These are phyloP conservation scores for Geotrichum bryndzae DNA, from an alignment of 1,139 yeast genomes.

Conservation along the genomic window DNA sequence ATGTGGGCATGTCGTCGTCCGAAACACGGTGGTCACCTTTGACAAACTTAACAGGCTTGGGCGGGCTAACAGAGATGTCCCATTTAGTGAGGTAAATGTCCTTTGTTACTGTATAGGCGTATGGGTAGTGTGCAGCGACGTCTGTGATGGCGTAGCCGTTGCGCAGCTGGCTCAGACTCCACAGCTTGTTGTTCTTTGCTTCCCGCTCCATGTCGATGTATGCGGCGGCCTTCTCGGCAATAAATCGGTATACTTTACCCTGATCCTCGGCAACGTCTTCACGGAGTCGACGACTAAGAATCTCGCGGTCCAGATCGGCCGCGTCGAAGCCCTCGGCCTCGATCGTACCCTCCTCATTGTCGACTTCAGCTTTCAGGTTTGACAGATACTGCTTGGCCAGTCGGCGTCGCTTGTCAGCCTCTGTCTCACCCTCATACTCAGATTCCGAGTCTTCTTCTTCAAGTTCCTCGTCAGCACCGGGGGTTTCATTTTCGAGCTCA, in stretches of 20 bases:
- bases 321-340: conserved; percentile 72
- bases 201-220: conserved; percentile 1
- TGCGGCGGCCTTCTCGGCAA: conserved; percentile 39
- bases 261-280: conserved; percentile 85
- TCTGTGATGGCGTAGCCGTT: conserved; percentile 34
- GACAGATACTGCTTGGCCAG: conserved; percentile 89
- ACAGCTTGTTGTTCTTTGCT: conserved; percentile 8
- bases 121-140: conserved; percentile 49
- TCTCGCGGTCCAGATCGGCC: conserved; percentile 83
- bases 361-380: conserved; percentile 58
- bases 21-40: conserved; percentile 55
- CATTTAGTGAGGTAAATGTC: conserved; percentile 78
- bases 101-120: conserved; percentile 76
- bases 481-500: conserved; percentile 22
- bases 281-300: conserved; percentile 70
- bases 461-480: conserved; percentile 18
- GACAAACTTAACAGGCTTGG: conserved; percentile 56
- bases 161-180: conserved; percentile 15
- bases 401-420: conserved; percentile 90
- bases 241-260: conserved; percentile 70
- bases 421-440: conserved; percentile 59
- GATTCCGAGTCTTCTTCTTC: conserved; percentile 25
- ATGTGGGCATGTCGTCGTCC: conserved; percentile 30
- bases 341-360: conserved; percentile 28
- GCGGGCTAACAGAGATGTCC: conserved; percentile 46